phyloP scores from a whole-genome alignment of 108 stramenopile genomes.

The Craspedostauros australis region DNA sequence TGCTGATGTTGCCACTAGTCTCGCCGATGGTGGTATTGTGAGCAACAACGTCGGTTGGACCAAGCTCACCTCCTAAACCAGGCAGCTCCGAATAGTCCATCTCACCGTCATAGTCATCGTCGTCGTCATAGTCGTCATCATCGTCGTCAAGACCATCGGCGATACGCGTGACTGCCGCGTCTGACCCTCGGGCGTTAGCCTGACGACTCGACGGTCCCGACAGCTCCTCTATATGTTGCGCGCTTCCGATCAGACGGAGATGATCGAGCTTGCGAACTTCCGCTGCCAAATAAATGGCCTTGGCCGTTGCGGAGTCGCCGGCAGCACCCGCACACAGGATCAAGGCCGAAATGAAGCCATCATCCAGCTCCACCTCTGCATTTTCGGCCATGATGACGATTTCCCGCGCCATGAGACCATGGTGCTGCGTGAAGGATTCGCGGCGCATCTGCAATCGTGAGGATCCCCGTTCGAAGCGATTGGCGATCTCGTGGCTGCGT shows the following conservation, averaged over 20 bases:
- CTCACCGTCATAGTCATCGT: too few species aligned
- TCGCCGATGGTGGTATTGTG: too few species aligned
- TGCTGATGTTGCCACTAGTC: too few species aligned
- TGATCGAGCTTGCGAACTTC: constrained; percentile 70
- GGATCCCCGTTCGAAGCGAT: constrained; percentile 59
- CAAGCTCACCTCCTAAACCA: too few species aligned
- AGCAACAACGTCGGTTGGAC: too few species aligned
- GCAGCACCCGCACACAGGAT: constrained; percentile 77
- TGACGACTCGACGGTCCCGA: too few species aligned
- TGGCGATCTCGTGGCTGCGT: constrained; percentile 62
- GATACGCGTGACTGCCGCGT: too few species aligned
- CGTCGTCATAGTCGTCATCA: too few species aligned
- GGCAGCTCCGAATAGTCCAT: too few species aligned
- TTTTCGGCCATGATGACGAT: constrained; percentile 73
- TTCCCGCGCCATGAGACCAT: constrained; percentile 69
- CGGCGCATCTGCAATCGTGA: constrained; percentile 50
- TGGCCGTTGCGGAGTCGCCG: constrained; percentile 79
- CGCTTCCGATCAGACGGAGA: constrained; percentile 64
- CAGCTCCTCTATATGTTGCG: too few species aligned
- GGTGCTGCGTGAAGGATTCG: constrained; percentile 62
- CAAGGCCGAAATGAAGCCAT: constrained; percentile 72
- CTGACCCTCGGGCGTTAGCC: too few species aligned
- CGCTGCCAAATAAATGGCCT: constrained; percentile 69
- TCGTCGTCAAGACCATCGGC: too few species aligned
- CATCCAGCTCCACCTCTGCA: constrained; percentile 75